phyloP scores from a whole-genome alignment of 202 grass and related monocot genomes.

The Zoysia matrella region DNA sequence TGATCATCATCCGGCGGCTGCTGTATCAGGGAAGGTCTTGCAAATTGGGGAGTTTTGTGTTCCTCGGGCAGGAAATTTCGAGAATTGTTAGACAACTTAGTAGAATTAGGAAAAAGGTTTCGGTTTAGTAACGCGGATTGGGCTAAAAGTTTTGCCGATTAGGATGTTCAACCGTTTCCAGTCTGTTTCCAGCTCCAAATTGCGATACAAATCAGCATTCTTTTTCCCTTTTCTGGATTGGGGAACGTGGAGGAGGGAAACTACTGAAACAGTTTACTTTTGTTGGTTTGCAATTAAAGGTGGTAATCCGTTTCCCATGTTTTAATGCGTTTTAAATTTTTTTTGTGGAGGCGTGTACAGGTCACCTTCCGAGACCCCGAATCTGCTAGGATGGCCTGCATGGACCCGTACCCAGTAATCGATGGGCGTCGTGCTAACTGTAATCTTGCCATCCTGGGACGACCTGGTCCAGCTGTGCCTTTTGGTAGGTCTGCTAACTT shows the following conservation, averaged over 20 bases:
- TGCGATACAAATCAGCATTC: background rate
- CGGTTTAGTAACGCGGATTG: background rate
- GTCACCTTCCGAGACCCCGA: slow-evolving; percentile 76
- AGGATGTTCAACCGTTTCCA: background rate
- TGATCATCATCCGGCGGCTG: background rate
- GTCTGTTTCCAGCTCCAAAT: background rate
- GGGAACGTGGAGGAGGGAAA: background rate
- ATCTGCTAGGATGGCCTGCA: slow-evolving; percentile 69
- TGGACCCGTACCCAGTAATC: slow-evolving; percentile 65
- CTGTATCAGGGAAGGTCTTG: background rate
- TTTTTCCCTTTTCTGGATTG: background rate
- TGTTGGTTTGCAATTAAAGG: background rate
- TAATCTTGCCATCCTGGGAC: slow-evolving; percentile 74
- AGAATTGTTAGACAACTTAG: background rate
- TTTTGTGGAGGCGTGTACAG: slow-evolving; percentile 36
- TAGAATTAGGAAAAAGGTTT: background rate
- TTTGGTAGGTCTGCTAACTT: slow-evolving; percentile 63
- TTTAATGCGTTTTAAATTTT: slow-evolving; percentile 28
- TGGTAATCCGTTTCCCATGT: background rate
- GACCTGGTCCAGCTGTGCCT: slow-evolving; percentile 67
- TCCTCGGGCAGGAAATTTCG: background rate
- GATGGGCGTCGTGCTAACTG: slow-evolving; percentile 73
- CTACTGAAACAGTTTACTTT: background rate
- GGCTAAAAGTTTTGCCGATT: background rate
- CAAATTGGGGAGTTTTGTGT: slow-evolving; percentile 24